Percentiles rank a stretch among this genome's conserved stretches.
Conservation (phyloP, 192 early-diverging fungal genomes). For the Backusella tarrabulga region DNA sequence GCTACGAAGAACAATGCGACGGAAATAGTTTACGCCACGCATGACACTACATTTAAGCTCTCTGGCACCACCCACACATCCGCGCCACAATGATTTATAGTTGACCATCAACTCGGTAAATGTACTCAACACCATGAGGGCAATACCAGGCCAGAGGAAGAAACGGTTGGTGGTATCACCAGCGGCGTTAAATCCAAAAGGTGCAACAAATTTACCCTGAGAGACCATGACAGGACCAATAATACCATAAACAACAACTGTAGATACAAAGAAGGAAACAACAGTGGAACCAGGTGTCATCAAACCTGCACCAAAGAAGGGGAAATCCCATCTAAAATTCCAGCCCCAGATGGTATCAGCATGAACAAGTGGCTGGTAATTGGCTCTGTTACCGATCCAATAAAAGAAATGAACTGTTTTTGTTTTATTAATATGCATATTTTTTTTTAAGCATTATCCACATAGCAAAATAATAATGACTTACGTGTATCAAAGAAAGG, state of each 20-base stretch:
- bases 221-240: constrained; percentile 55
- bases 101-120: constrained; percentile 57
- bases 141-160: constrained; percentile 71
- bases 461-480: not conserved
- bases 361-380: constrained; percentile 35
- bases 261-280: constrained; percentile 50
- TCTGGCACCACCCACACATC: constrained; percentile 31
- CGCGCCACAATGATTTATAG: constrained; percentile 41
- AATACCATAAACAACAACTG: constrained; percentile 56
- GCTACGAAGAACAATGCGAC: constrained; percentile 1
- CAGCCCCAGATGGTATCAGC: constrained; percentile 49
- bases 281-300: constrained; percentile 56
- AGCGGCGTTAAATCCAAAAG: constrained; percentile 31
- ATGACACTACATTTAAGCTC: not conserved
- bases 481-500: constrained; percentile 38
- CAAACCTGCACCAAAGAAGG: constrained; percentile 65
- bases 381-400: constrained; percentile 44
- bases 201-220: constrained; percentile 33
- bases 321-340: constrained; percentile 47
- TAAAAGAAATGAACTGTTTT: constrained; percentile 41
- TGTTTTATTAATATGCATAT: not conserved
- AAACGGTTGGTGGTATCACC: constrained; percentile 54
- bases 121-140: constrained; percentile 60
- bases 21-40: constrained; percentile 14
- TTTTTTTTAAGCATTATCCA: not conserved